Percentiles rank a stretch among this genome's conserved stretches.
Conservation (phyloP, 2,329 filamentous ascomycete genomes). For the Alternaria novae-zelandiae region DNA sequence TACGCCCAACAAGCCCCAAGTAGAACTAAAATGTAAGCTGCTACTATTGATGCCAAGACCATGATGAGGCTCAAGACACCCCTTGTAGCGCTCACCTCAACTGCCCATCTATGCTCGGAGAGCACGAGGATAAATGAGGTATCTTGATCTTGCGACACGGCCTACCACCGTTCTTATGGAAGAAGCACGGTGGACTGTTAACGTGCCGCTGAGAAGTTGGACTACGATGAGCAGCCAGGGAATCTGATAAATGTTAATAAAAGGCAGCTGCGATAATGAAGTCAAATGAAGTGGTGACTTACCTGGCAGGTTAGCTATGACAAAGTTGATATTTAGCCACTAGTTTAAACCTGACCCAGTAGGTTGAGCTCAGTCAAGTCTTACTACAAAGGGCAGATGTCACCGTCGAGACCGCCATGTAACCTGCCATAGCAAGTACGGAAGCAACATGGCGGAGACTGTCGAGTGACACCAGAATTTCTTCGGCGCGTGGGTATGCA, state of each 20-base stretch:
- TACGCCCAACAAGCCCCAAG: background rate
- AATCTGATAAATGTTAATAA: background rate
- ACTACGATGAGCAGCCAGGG: background rate
- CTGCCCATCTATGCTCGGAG: background rate
- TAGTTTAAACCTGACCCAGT: background rate
- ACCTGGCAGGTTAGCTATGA: background rate
- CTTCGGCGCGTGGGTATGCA: background rate
- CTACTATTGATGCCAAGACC: background rate
- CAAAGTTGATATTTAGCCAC: background rate
- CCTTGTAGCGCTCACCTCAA: background rate
- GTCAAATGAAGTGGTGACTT: background rate
- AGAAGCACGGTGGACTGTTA: background rate
- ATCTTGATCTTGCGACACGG: conserved; percentile 1
- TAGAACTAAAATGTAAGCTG: background rate
- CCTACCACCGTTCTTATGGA: background rate
- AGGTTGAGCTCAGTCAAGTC: background rate
- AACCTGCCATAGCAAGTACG: background rate
- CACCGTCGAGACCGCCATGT: background rate
- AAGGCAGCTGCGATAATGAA: accelerated
- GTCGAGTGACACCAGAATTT: background rate
- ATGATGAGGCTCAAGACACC: background rate
- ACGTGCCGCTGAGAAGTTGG: background rate
- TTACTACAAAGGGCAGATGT: background rate
- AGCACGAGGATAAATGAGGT: background rate
- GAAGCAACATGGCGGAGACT: background rate